phyloP scores from a whole-genome alignment of 768 basidiomycete genomes.

The Zangia roseola region DNA sequence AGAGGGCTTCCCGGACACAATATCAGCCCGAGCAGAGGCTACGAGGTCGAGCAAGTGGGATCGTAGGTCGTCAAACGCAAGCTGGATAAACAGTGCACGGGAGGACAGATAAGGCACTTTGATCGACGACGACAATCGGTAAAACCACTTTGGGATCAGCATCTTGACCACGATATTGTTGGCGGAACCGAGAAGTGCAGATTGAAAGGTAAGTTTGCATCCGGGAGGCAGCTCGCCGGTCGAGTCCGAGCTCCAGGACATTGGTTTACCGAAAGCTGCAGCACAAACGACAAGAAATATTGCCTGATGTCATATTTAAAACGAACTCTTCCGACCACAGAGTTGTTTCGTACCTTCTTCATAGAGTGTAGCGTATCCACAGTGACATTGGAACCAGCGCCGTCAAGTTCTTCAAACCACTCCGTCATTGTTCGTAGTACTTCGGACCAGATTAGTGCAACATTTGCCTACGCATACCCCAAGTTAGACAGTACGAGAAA shows the following conservation, averaged over 20 bases:
- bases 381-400: slow-evolving; percentile 16
- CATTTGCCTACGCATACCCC: slow-evolving; percentile 37
- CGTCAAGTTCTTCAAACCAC: slow-evolving; percentile 42
- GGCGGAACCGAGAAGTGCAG: slow-evolving; percentile 27
- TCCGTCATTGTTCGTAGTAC: slow-evolving; percentile 38
- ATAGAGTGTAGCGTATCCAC: slow-evolving; percentile 13
- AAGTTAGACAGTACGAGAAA: background rate
- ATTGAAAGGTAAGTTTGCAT: slow-evolving; percentile 37
- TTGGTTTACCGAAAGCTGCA: slow-evolving; percentile 41
- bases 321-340: too few relatives aligned
- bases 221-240: slow-evolving; percentile 25
- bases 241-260: slow-evolving; percentile 34
- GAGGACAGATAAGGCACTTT: slow-evolving; percentile 38
- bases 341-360: slow-evolving; percentile 16
- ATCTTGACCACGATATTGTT: slow-evolving; percentile 28
- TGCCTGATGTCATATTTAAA: slow-evolving; percentile 15
- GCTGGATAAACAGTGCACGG: slow-evolving; percentile 25
- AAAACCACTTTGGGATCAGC: slow-evolving; percentile 35
- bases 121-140: slow-evolving; percentile 18
- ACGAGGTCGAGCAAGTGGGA: slow-evolving; percentile 43
- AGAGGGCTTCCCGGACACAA: slow-evolving; percentile 27
- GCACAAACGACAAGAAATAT: slow-evolving; percentile 41
- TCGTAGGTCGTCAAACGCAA: slow-evolving; percentile 38
- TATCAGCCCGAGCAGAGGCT: slow-evolving; percentile 35
- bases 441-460: slow-evolving; percentile 49